phyloP scores from a whole-genome alignment of 441 rosid genomes.

The Pelargonium fulgidum region DNA sequence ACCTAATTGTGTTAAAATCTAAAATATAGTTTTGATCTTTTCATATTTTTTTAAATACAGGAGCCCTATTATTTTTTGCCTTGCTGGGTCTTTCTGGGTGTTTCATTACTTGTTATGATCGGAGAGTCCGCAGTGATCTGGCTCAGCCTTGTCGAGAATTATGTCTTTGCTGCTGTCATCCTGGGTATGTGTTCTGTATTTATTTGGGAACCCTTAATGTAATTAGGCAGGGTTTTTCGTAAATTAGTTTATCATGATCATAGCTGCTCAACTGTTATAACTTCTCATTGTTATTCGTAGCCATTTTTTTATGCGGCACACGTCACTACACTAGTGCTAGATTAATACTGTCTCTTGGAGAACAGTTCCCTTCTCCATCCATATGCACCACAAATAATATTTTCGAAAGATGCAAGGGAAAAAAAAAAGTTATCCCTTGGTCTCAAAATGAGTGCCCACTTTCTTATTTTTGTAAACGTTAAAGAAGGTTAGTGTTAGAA shows the following conservation, averaged over 20 bases:
- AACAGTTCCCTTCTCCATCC: neutral
- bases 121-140: slow-evolving; percentile 94
- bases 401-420: neutral
- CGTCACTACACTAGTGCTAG: neutral
- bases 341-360: neutral
- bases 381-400: neutral
- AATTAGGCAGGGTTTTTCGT: neutral
- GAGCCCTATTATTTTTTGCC: slow-evolving; percentile 91
- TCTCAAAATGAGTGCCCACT: too few species aligned
- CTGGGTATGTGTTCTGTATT: slow-evolving; percentile 52
- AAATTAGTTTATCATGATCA: neutral
- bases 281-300: neutral
- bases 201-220: slow-evolving; percentile 3
- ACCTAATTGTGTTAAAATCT: neutral
- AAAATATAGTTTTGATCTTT: slow-evolving; percentile 6
- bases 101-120: slow-evolving; percentile 96
- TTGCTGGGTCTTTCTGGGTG: slow-evolving; percentile 98
- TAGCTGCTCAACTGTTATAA: neutral
- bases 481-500: too few species aligned
- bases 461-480: too few species aligned
- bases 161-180: slow-evolving; percentile 98
- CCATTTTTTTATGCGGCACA: neutral
- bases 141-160: slow-evolving; percentile 98
- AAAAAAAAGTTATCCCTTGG: neutral
- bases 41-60: slow-evolving; percentile 34